Evolutionary conservation across 345 rosid genomes (phyloP).

Genomic region (Acer yangbiense): DNA sequence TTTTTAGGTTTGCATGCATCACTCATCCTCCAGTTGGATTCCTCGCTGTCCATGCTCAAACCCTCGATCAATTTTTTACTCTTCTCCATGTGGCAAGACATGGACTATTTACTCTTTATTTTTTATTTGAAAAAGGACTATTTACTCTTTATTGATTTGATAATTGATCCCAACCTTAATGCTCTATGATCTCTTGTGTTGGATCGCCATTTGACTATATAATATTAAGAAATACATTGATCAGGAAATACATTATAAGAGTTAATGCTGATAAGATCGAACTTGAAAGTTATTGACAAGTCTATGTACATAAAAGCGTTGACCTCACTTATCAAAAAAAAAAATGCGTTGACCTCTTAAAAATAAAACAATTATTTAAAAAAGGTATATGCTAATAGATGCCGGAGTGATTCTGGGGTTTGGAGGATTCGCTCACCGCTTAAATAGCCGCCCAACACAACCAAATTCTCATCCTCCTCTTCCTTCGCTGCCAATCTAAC

Average conservation of each 20-base stretch:
- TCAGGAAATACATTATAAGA: not conserved
- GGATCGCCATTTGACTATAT: not conserved
- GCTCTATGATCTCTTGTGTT: not conserved
- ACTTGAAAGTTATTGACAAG: not conserved
- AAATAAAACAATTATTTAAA: not conserved
- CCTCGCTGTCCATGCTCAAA: not conserved
- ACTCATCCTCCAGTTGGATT: not conserved
- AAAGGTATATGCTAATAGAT: conserved; percentile 5
- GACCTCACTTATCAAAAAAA: not conserved
- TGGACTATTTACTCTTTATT: not conserved
- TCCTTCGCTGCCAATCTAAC: not conserved
- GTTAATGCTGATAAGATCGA: not conserved
- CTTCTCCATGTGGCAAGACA: not conserved
- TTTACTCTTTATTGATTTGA: not conserved
- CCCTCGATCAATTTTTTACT: not conserved
- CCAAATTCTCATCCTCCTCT: conserved; percentile 3
- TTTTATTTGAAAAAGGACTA: too few species aligned
- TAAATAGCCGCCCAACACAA: not conserved
- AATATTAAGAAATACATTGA: not conserved
- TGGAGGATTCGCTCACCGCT: not conserved
- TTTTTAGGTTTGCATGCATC: not conserved
- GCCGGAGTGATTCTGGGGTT: conserved; percentile 2
- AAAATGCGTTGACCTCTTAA: conserved; percentile 9
- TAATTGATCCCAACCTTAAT: too few species aligned
- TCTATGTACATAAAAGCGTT: not conserved